A percentile compares a stretch with the other conserved stretches of the same genome.
phyloP scores from a whole-genome alignment of 192 early-diverging fungal genomes.

The Coemansia sp. region DNA sequence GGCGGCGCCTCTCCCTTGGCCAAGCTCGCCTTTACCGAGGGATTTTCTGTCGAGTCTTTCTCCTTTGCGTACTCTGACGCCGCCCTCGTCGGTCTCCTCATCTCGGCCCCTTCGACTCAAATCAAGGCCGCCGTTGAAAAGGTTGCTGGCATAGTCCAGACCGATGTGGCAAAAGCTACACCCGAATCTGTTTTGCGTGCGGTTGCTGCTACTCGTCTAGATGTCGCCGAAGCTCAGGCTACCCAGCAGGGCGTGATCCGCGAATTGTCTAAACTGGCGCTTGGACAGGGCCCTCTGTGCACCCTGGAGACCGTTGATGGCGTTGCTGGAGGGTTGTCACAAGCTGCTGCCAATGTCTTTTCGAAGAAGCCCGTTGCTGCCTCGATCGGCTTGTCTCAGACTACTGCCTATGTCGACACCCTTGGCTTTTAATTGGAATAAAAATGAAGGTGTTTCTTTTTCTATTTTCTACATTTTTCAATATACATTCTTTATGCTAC shows the following conservation, averaged over 20 bases:
- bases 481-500: too few relatives aligned
- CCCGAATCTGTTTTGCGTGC: conserved; percentile 63
- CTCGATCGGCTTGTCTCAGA: conserved; percentile 39
- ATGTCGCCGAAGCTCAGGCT: conserved; percentile 22
- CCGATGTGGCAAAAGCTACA: conserved; percentile 51
- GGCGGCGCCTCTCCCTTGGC: conserved; percentile 65
- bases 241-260: conserved; percentile 21
- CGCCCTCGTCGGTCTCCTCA: conserved; percentile 82
- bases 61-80: conserved; percentile 86
- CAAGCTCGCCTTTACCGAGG: conserved; percentile 57
- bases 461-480: too few relatives aligned
- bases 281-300: conserved; percentile 14
- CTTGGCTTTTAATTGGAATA: conserved; percentile 45
- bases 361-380: conserved; percentile 40
- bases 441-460: background rate
- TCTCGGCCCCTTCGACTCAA: conserved; percentile 57
- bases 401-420: conserved; percentile 50
- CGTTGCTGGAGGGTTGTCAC: conserved; percentile 16
- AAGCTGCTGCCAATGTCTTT: conserved; percentile 23
- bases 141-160: conserved; percentile 60
- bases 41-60: conserved; percentile 69
- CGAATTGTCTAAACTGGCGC: conserved; percentile 16
- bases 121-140: conserved; percentile 62
- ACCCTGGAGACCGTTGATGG: conserved; percentile 28
- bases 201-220: conserved; percentile 43